phyloP scores from a whole-genome alignment of 805 yeast species.

The Lipomyces sp. region DNA sequence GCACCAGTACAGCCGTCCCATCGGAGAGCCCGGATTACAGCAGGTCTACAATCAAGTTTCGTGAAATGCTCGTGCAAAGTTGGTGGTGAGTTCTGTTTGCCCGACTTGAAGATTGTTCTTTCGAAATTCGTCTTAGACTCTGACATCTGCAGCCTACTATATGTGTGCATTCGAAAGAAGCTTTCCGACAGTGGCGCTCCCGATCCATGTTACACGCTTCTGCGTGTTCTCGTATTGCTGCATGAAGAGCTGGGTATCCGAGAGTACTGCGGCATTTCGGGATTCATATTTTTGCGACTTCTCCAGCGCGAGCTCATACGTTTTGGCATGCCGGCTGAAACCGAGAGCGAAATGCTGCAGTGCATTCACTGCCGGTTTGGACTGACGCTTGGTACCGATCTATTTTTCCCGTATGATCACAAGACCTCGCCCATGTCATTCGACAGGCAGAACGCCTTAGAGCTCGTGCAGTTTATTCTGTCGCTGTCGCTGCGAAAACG shows the following conservation, averaged over 20 bases:
- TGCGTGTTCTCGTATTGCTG: slow-evolving; percentile 53
- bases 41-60: slow-evolving; percentile 31
- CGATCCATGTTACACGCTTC: slow-evolving; percentile 28
- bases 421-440: slow-evolving; percentile 45
- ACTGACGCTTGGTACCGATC: slow-evolving; percentile 53
- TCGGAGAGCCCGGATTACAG: slow-evolving; percentile 38
- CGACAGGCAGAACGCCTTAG: slow-evolving; percentile 42
- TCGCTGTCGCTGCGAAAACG: slow-evolving; percentile 53
- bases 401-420: slow-evolving; percentile 66
- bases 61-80: slow-evolving; percentile 36
- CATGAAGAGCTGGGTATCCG: slow-evolving; percentile 74
- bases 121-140: slow-evolving; percentile 19
- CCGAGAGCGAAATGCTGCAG: slow-evolving; percentile 72
- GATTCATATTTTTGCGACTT: slow-evolving; percentile 60
- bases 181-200: slow-evolving; percentile 24
- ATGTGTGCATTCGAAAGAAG: slow-evolving; percentile 39
- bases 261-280: slow-evolving; percentile 62
- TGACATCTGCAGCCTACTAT: slow-evolving; percentile 25
- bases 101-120: no score
- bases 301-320: slow-evolving; percentile 53
- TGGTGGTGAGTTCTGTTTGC: slow-evolving; percentile 40
- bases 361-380: slow-evolving; percentile 77
- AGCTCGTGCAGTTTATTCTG: slow-evolving; percentile 49
- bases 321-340: slow-evolving; percentile 41
- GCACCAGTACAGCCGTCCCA: slow-evolving; percentile 32